Base-by-base conservation (phyloP, 2,329 filamentous ascomycete genomes). In the Zymoseptoria tritici region DNA sequence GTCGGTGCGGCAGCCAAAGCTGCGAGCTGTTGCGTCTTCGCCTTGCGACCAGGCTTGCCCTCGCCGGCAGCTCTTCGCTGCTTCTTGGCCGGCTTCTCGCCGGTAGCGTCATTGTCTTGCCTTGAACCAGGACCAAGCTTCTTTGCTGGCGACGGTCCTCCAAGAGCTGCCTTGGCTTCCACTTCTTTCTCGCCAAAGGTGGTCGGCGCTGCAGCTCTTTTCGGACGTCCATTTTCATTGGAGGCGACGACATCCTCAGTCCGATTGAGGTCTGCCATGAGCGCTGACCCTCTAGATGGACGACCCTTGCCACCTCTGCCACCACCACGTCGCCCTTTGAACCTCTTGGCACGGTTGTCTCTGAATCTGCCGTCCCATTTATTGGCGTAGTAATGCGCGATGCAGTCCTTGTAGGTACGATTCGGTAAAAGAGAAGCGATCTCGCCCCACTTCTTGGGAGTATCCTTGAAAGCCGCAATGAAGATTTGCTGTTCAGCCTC, bases 321-420 rank as follows among this genome's bases (percentile, higher is more conserved):
- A 56, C 67, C 68, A 56, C 69, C 61, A 11, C 67, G 63, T 57
- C 71, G 60, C 63, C 70, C 58, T 67, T 75, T 69, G 55, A 72
- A 65, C 65, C 71, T 74, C 59, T 70, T 85, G 73, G 84, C 86
- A 29, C 88, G 79, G 74, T 89, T 90, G 70, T 90, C 87, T 72
- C 92, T 91, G 62, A 92, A 85, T 63, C 89, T 86, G 50, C 85
- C 82, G 53, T 85, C 81, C 75, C 87, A 88, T 76, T 85, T 94
- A 71, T 87, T 89, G 63, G 89, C 80, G 73, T 94, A 94, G 74
- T 94, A 94, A 73, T 92, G 91, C 70, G 91, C 87, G 66, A 94
- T 94, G 73, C 88, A 91, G 53, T 89, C 84, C 64, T 88, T 87
- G 73, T 90, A 91, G 67, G 89, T 85, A 22, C 89, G 84, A 29